Percentiles rank a stretch among this genome's conserved stretches.
These are phyloP conservation scores for Emericellopsis atlantica DNA, from an alignment of 2,329 filamentous ascomycete genomes.

Conservation along the genomic window DNA sequence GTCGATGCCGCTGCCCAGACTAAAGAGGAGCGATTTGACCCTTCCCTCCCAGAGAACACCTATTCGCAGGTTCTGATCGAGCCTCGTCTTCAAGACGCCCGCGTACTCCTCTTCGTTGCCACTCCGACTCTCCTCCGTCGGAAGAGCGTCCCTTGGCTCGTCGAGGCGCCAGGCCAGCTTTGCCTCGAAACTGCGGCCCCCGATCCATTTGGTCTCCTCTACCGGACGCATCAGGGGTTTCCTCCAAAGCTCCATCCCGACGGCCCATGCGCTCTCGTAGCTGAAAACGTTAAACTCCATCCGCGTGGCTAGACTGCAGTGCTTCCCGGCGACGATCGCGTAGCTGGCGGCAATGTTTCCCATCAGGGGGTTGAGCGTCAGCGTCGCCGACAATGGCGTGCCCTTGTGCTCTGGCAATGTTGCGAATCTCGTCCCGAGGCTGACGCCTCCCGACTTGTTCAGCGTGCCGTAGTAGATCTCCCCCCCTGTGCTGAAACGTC, in stretches of 20 bases:
- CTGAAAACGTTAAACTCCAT: conserved; percentile 98
- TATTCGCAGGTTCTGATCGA: conserved; percentile 80
- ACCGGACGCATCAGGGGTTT: conserved; percentile 32
- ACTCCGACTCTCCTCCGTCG: conserved; percentile 1
- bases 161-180: conserved; percentile 38
- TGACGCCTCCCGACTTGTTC: conserved; percentile 89
- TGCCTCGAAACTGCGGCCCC: conserved; percentile 35
- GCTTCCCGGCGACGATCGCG: conserved; percentile 72
- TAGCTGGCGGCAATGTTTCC: conserved; percentile 87
- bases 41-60: conserved; percentile 87
- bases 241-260: conserved; percentile 90
- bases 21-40: conserved; percentile 86
- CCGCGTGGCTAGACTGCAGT: conserved; percentile 74
- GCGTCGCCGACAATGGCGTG: conserved; percentile 83
- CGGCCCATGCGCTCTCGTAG: conserved; percentile 87
- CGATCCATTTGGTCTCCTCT: conserved; percentile 13
- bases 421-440: conserved; percentile 77
- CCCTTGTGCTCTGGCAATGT: conserved; percentile 71
- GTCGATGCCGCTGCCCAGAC: conserved; percentile 76
- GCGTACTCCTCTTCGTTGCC: conserved; percentile 46
- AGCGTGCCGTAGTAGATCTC: conserved; percentile 93
- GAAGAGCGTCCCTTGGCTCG: conserved; percentile 16
- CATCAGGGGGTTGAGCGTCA: conserved; percentile 90
- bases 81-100: conserved; percentile 77
- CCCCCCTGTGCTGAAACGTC: conserved; percentile 78